Evolutionary conservation across 2,329 filamentous ascomycete species (phyloP).

Genomic region (Beauveria varroae): DNA sequence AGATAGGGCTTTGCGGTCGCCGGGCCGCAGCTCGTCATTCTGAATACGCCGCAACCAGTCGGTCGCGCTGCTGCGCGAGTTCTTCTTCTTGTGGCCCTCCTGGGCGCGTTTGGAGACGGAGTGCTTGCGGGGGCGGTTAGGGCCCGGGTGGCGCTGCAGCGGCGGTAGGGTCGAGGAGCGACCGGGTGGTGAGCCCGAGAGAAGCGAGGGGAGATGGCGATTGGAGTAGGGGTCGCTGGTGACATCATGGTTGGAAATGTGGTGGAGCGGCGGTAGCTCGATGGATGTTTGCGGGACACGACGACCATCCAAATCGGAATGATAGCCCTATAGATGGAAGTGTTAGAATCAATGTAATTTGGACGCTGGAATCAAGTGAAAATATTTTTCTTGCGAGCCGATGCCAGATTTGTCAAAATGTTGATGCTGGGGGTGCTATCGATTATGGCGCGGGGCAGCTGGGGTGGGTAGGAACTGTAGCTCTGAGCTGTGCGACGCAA

Average conservation of each 20-base stretch:
- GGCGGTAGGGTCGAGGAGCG: constrained; percentile 85
- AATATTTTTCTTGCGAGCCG: background rate
- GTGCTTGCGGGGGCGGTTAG: constrained; percentile 70
- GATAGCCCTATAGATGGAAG: constrained; percentile 46
- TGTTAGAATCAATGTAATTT: background rate
- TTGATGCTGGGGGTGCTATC: constrained; percentile 14
- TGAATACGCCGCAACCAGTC: constrained; percentile 55
- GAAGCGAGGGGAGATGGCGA: constrained; percentile 69
- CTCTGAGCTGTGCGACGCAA: background rate
- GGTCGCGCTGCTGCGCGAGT: constrained; percentile 62
- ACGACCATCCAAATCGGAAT: constrained; percentile 62
- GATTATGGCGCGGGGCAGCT: constrained; percentile 20
- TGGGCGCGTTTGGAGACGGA: constrained; percentile 75
- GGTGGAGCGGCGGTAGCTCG: constrained; percentile 64
- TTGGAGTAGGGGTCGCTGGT: constrained; percentile 66
- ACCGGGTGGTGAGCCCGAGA: constrained; percentile 74
- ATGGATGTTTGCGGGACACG: constrained; percentile 59
- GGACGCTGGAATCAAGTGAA: background rate
- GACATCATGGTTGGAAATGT: constrained; percentile 43
- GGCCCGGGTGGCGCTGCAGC: constrained; percentile 64
- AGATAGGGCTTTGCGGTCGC: constrained; percentile 74
- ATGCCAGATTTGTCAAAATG: background rate
- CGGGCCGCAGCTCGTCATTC: constrained; percentile 55
- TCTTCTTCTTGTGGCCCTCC: constrained; percentile 67
- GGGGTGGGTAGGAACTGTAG: constrained; percentile 2